A percentile compares a stretch with the other conserved stretches of the same genome.
Evolutionary conservation across 352 stramenopile species (phyloP).

Genomic region (Peronosclerospora sorghi): DNA sequence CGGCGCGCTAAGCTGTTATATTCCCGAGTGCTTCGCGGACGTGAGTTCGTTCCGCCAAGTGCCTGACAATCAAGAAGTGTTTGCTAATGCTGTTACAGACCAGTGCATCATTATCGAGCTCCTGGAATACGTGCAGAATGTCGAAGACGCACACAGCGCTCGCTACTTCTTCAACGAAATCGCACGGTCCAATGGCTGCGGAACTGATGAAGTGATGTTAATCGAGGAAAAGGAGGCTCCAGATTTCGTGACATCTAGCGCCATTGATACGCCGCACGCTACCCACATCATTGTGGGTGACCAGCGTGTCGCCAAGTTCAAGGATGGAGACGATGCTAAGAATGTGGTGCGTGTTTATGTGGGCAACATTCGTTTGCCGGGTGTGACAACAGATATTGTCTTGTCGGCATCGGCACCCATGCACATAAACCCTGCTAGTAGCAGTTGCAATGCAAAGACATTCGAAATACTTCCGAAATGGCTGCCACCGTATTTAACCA

Average conservation of each 20-base stretch:
- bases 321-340: conserved; percentile 66
- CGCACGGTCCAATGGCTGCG: conserved; percentile 66
- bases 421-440: conserved; percentile 62
- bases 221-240: conserved; percentile 26
- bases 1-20: conserved; percentile 57
- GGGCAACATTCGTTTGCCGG: conserved; percentile 54
- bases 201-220: conserved; percentile 41
- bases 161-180: conserved; percentile 82
- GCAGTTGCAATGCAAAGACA: conserved; percentile 46
- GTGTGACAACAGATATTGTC: conserved; percentile 71
- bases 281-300: conserved; percentile 56
- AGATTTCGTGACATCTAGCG: conserved; percentile 12
- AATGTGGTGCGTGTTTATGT: conserved; percentile 81
- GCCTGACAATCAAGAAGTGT: conserved; percentile 83
- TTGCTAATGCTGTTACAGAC: conserved; percentile 67
- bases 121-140: conserved; percentile 46
- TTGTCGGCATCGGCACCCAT: conserved; percentile 72
- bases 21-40: conserved; percentile 64
- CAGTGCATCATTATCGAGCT: conserved; percentile 80
- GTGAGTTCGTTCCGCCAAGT: conserved; percentile 81
- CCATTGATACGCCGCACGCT: conserved; percentile 25
- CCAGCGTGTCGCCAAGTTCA: conserved; percentile 80
- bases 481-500: conserved; percentile 67
- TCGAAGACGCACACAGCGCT: conserved; percentile 37
- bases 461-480: conserved; percentile 56